phyloP scores from a whole-genome alignment of 1,284 basidiomycete species.

The Macrocystidia cucumis region DNA sequence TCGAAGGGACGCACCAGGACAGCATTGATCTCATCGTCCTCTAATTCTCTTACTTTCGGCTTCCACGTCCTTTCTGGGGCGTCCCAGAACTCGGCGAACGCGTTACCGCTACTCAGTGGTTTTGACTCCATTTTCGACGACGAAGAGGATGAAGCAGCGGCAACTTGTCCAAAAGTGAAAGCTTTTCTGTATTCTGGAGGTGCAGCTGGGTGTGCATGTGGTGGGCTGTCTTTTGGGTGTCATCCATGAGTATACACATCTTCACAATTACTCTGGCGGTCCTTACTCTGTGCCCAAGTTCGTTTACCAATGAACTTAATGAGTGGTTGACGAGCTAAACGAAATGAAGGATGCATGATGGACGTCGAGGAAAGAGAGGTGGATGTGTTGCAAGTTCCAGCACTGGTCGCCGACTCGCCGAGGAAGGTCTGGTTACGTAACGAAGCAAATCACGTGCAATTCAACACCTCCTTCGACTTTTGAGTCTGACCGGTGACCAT shows the following conservation, averaged over 20 bases:
- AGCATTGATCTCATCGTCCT: constrained; percentile 72
- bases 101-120: constrained; percentile 12
- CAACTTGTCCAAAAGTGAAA: constrained; percentile 54
- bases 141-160: constrained; percentile 28
- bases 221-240: constrained; percentile 46
- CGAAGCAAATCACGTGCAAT: too few relatives aligned
- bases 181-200: constrained; percentile 60
- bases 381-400: too few relatives aligned
- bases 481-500: too few relatives aligned
- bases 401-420: too few relatives aligned
- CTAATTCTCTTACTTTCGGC: constrained; percentile 43
- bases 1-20: constrained; percentile 54
- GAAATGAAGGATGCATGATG: constrained; percentile 41
- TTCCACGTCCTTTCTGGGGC: constrained; percentile 69
- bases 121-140: constrained; percentile 8
- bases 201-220: constrained; percentile 73
- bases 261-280: constrained; percentile 1
- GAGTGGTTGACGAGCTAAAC: constrained; percentile 51
- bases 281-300: constrained; percentile 47
- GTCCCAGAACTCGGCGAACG: constrained; percentile 70
- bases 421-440: constrained; percentile 1
- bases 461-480: too few relatives aligned
- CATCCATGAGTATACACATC: constrained; percentile 1
- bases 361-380: constrained; percentile 1
- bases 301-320: constrained; percentile 79